Evolutionary conservation across 1,139 yeast genomes (phyloP), one percentile per base, ranked within the genome.

Genomic region (Arxiozyma bovina): DNA sequence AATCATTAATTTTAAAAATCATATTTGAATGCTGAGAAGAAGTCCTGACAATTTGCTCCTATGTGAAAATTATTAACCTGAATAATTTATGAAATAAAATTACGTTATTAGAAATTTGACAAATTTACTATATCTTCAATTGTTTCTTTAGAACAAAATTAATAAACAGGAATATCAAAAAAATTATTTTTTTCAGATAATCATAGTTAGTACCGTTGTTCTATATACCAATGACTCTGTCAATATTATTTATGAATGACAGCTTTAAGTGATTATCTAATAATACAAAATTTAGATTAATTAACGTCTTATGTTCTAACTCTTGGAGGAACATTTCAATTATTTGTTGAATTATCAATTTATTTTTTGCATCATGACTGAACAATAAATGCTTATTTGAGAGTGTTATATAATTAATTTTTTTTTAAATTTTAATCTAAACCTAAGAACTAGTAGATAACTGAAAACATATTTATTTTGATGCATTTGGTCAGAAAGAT

Each of bases 41-140:
- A 12, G 64, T 60, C 61, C 64, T 64, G 43, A 68, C 6, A 23
- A 23, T 23, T 58, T n/a, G 68, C 66, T 23, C 64, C 70, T 30
- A 70, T 69, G 56, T 68, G 65, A 55, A 61, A 68, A 53, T 65
- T 58, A 54, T 67, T 67, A 38, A 63, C 63, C 55, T 68, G 65
- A 30, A 60, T 60, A 21, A 68, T 52, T 47, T 68, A 68, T 41
- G 68, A 70, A 44, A 68, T 69, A 34, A 58, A 50, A 53, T 66
- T 67, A 48, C 58, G 53, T 52, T 61, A 66, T 54, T 58, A 55
- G n/a, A 65, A 58, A 20, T 61, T 57, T 38, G 60, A 61, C 41
- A 58, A 60, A 40, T 58, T n/a, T 42, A 62, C 54, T 41, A 63
- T 57, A 20, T 63, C 60, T 48, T 64, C 56, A 30, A 63, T 53